Evolutionary conservation across 108 stramenopile species (phyloP).

Genomic region (Aureococcus anophagefferens): DNA sequence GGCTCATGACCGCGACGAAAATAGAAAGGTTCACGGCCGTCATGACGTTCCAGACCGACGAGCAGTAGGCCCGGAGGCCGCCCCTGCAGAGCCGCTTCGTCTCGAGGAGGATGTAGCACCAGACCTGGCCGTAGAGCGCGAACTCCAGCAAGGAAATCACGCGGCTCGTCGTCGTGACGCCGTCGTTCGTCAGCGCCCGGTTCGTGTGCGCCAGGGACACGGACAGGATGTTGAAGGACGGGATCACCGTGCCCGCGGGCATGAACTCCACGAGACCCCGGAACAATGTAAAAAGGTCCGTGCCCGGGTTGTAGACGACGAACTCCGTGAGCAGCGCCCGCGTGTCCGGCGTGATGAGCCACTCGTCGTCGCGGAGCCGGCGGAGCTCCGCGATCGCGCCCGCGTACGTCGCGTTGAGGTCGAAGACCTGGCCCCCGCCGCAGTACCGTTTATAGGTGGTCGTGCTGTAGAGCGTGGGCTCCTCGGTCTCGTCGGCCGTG

Average conservation of each 20-base stretch:
- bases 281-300: background rate
- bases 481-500: background rate
- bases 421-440: slow-evolving; percentile 9
- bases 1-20: background rate
- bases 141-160: background rate
- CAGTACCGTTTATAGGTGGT: background rate
- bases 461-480: background rate
- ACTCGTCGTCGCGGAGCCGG: background rate
- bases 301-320: slow-evolving; percentile 10
- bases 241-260: background rate
- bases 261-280: slow-evolving; percentile 6
- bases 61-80: background rate
- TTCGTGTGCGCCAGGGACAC: background rate
- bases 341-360: background rate
- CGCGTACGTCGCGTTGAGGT: background rate
- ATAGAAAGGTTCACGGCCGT: background rate
- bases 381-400: background rate
- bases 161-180: background rate
- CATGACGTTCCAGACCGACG: background rate
- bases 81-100: background rate
- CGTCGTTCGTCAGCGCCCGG: slow-evolving; percentile 2
- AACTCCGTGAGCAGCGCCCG: slow-evolving; percentile 1
- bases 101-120: background rate
- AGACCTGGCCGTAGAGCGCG: background rate
- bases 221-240: slow-evolving; percentile 2